These are phyloP conservation scores for Kwoniella sp. DNA, from an alignment of 768 basidiomycete species.

Conservation along the genomic window DNA sequence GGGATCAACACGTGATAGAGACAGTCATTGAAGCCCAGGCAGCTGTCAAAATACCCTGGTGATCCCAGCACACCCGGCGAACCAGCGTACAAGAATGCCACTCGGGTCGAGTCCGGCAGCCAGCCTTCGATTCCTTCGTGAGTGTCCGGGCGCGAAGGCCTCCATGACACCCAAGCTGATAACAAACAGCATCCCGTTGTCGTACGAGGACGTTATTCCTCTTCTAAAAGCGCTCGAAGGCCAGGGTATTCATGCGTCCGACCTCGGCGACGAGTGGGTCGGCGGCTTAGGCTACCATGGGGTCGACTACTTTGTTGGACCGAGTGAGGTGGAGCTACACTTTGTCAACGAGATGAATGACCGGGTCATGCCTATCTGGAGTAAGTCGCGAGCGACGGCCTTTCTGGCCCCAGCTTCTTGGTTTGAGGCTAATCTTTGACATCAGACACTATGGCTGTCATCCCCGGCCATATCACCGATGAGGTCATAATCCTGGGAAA, in stretches of 20 bases:
- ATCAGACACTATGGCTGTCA: slow-evolving; percentile 41
- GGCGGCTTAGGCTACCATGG: slow-evolving; percentile 48
- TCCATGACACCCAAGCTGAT: too few relatives aligned
- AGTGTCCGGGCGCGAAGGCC: slow-evolving; percentile 62
- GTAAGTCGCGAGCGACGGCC: slow-evolving; percentile 62
- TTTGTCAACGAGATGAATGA: slow-evolving; percentile 69
- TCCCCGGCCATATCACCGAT: slow-evolving; percentile 53
- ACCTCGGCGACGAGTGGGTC: slow-evolving; percentile 45
- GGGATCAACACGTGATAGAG: neutral
- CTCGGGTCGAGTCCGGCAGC: slow-evolving; percentile 56
- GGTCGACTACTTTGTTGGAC: slow-evolving; percentile 53
- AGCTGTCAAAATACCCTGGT: slow-evolving; percentile 46
- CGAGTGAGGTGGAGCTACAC: slow-evolving; percentile 54
- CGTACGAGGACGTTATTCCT: slow-evolving; percentile 73
- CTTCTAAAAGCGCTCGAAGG: slow-evolving; percentile 59
- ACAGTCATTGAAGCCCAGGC: neutral
- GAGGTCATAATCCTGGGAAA: slow-evolving; percentile 84
- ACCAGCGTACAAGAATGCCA: slow-evolving; percentile 78
- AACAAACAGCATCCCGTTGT: slow-evolving; percentile 73
- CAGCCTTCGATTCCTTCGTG: slow-evolving; percentile 46
- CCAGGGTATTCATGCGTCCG: slow-evolving; percentile 47
- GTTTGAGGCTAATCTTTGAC: slow-evolving; percentile 1
- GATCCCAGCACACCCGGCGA: slow-evolving; percentile 78
- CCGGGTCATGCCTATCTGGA: slow-evolving; percentile 85
- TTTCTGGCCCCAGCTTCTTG: too few relatives aligned